Percentiles rank a stretch among this genome's conserved stretches.
phyloP scores from a whole-genome alignment of 2,329 filamentous ascomycete species.

The Pseudocercospora crystallina region DNA sequence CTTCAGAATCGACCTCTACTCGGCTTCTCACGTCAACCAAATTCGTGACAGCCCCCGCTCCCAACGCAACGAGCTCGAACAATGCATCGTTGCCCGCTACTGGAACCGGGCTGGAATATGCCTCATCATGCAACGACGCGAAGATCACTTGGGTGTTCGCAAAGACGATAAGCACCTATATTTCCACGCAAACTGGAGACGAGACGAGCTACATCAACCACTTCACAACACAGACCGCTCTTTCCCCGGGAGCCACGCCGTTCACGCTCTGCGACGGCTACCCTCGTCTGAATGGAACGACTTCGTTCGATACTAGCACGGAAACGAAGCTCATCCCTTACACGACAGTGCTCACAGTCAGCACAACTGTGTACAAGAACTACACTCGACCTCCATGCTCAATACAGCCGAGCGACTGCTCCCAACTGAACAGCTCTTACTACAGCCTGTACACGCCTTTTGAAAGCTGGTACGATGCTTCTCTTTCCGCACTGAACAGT shows the following conservation, averaged over 20 bases:
- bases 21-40: not conserved
- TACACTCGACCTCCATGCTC: conserved; percentile 15
- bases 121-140: conserved; percentile 14
- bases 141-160: conserved; percentile 11
- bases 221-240: conserved; percentile 8
- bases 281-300: conserved; percentile 21
- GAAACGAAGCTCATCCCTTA: not conserved
- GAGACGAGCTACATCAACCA: too few species aligned
- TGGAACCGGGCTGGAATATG: conserved; percentile 6
- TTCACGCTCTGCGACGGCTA: conserved; percentile 28
- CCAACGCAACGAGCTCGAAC: not conserved
- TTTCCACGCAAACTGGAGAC: not conserved
- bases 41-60: not conserved
- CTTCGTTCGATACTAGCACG: not conserved
- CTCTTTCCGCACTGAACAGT: too few species aligned
- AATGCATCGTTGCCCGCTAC: not conserved
- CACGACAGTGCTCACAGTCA: conserved; percentile 3
- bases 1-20: conserved; percentile 2
- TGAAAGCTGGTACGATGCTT: too few species aligned
- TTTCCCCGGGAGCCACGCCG: conserved; percentile 1
- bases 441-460: too few species aligned
- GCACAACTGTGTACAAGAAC: not conserved
- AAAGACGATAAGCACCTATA: not conserved
- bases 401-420: conserved; percentile 19
- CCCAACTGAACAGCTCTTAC: too few species aligned